Evolutionary conservation across 306 rosid species (phyloP).

Genomic region (Malus sieversii): DNA sequence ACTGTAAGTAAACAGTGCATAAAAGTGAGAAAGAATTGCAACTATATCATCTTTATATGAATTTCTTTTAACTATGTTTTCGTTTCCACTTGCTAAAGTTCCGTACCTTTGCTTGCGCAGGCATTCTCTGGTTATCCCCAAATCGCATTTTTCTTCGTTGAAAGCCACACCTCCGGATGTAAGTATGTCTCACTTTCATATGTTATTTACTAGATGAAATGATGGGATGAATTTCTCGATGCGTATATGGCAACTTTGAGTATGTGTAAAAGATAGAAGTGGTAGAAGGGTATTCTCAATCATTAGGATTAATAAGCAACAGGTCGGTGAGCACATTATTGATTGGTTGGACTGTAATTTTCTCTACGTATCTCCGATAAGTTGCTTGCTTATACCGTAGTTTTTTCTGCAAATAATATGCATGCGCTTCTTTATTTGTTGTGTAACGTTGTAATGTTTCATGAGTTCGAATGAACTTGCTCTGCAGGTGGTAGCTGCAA

Average conservation of each 20-base stretch:
- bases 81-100: background rate
- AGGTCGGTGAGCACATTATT: background rate
- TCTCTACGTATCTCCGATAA: background rate
- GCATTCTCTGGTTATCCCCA: slow-evolving; percentile 95
- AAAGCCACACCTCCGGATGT: slow-evolving; percentile 87
- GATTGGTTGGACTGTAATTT: background rate
- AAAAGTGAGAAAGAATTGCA: background rate
- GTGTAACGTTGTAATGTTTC: background rate
- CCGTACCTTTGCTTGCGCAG: slow-evolving; percentile 30
- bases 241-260: background rate
- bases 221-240: background rate
- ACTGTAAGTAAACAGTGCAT: too few relatives aligned
- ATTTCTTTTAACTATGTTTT: background rate
- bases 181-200: slow-evolving; percentile 28
- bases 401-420: background rate
- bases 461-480: slow-evolving; percentile 17
- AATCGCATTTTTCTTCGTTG: slow-evolving; percentile 74
- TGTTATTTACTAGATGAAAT: background rate
- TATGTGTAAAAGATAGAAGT: background rate
- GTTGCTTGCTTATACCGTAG: background rate
- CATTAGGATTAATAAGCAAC: background rate
- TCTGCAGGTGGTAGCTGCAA: slow-evolving; percentile 82
- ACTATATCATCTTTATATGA: background rate
- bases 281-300: background rate
- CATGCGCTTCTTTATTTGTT: background rate